phyloP scores from a whole-genome alignment of 2,329 filamentous ascomycete species.

The Colletotrichum ledebouriae region DNA sequence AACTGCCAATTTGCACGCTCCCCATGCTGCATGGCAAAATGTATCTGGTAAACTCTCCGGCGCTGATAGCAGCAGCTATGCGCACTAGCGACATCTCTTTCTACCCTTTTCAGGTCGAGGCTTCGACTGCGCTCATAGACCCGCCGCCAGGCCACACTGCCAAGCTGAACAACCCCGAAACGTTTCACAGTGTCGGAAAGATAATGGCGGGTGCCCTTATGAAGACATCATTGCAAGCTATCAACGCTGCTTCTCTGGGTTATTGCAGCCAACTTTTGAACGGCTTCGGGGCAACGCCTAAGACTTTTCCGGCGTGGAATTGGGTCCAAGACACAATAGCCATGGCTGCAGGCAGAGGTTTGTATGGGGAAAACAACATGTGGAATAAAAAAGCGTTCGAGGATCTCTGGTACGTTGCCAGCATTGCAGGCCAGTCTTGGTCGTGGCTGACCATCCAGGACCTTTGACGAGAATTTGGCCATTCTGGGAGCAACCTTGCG shows the following conservation, averaged over 20 bases:
- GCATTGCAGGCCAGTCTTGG: too few species aligned
- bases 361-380: constrained; percentile 60
- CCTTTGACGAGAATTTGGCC: constrained; percentile 48
- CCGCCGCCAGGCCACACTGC: constrained; percentile 48
- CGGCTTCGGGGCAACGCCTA: constrained; percentile 42
- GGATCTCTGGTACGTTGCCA: constrained; percentile 53
- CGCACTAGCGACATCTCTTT: constrained; percentile 59
- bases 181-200: constrained; percentile 53
- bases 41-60: constrained; percentile 60
- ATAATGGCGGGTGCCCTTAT: constrained; percentile 52
- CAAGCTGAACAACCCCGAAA: constrained; percentile 44
- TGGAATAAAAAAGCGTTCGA: constrained; percentile 45
- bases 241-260: constrained; percentile 53
- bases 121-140: constrained; percentile 54
- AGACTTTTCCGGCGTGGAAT: constrained; percentile 51
- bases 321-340: constrained; percentile 57
- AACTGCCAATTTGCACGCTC: constrained; percentile 57
- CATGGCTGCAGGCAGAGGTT: constrained; percentile 52
- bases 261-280: constrained; percentile 51
- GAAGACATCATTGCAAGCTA: constrained; percentile 49
- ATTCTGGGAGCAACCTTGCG: constrained; percentile 48
- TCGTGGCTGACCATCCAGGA: constrained; percentile 7
- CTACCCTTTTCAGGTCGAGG: constrained; percentile 56
- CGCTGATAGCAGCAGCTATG: constrained; percentile 56
- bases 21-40: constrained; percentile 58